These are phyloP conservation scores for Talaromyces sp. DNA, from an alignment of 2,329 filamentous ascomycete genomes.

Conservation along the genomic window DNA sequence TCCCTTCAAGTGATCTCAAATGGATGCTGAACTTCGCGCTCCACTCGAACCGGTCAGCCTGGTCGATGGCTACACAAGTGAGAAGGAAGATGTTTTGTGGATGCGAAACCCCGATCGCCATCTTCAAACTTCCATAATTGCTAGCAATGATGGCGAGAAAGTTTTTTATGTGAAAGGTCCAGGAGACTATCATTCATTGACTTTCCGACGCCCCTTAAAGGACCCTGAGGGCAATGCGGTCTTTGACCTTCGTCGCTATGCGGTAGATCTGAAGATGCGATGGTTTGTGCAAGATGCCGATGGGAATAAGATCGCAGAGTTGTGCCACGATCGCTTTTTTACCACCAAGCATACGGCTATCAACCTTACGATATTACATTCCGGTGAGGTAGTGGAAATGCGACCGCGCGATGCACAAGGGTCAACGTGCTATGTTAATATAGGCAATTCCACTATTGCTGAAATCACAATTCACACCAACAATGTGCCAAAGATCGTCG, in stretches of 20 bases:
- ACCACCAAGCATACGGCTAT: neutral
- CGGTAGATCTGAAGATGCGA: neutral
- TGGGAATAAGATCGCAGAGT: neutral
- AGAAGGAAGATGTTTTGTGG: neutral
- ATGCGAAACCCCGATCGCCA: neutral
- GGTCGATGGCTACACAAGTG: neutral
- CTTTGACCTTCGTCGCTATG: neutral
- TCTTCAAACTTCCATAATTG: neutral
- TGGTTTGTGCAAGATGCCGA: neutral
- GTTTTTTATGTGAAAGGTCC: neutral
- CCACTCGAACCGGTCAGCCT: neutral
- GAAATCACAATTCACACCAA: neutral
- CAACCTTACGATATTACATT: too few relatives aligned
- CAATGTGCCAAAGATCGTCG: neutral
- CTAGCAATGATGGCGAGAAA: neutral
- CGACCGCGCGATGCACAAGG: neutral
- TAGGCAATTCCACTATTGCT: neutral
- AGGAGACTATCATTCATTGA: neutral
- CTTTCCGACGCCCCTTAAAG: neutral
- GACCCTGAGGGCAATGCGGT: neutral
- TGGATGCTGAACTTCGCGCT: neutral
- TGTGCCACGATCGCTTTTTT: neutral
- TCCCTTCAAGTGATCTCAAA: neutral
- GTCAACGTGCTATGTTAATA: neutral
- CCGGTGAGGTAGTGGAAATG: too few relatives aligned